phyloP scores from a whole-genome alignment of 2,329 filamentous ascomycete genomes.

The Biscogniauxia sp. region DNA sequence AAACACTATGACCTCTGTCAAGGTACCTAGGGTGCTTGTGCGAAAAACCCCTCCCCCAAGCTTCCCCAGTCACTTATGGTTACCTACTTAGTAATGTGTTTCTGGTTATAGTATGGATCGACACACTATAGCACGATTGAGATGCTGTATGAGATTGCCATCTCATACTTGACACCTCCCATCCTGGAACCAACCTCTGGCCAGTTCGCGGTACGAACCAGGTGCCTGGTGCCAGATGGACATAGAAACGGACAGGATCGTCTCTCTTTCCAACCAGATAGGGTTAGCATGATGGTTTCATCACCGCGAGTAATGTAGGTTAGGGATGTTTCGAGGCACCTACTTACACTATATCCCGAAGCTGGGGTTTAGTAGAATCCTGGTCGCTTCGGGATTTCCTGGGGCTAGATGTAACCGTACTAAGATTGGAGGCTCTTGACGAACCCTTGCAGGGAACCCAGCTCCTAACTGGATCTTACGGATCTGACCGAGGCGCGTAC shows the following conservation, averaged over 20 bases:
- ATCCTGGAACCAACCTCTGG: neutral
- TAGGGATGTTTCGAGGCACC: neutral
- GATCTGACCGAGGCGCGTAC: conserved; percentile 12
- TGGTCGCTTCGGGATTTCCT: conserved; percentile 7
- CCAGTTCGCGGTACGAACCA: neutral
- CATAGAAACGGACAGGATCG: neutral
- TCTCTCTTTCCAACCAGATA: neutral
- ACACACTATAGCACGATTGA: neutral
- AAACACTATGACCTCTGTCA: neutral
- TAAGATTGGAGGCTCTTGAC: conserved; percentile 18
- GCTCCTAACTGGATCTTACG: conserved; percentile 9
- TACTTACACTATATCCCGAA: neutral
- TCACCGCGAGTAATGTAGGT: neutral
- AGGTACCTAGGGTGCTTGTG: neutral
- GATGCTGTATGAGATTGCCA: neutral
- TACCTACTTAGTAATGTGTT: no score
- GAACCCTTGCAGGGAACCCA: conserved; percentile 5
- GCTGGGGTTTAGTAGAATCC: conserved; percentile 11
- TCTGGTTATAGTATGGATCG: neutral
- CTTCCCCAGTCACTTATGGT: neutral
- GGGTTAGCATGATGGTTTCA: neutral
- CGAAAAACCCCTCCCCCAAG: neutral
- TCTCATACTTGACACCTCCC: neutral
- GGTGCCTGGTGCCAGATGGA: neutral
- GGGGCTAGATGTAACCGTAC: conserved; percentile 4